Percentiles rank a stretch among this genome's conserved stretches.
Conservation (phyloP, 805 yeast genomes). For the Cyberlindnera samutprakarnensis region DNA sequence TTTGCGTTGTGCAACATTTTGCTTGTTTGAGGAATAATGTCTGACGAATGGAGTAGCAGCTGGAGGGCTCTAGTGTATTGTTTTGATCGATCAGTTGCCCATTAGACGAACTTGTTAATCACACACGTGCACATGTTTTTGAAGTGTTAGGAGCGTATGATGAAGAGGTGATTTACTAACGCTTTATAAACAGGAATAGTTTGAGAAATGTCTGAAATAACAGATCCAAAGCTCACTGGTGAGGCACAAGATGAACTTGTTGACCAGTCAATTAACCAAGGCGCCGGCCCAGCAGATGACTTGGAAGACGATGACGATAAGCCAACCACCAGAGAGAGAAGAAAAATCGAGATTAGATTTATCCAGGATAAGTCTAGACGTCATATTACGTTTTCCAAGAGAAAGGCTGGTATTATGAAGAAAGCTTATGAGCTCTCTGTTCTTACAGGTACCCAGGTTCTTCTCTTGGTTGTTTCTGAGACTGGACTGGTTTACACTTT, state of each 20-base stretch:
- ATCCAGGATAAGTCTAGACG: conserved; percentile 97
- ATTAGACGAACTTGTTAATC: too few species aligned
- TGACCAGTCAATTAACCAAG: conserved; percentile 6
- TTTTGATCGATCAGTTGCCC: too few species aligned
- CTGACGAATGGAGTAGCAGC: too few species aligned
- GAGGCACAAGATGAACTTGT: conserved; percentile 19
- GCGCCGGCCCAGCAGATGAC: conserved; percentile 18
- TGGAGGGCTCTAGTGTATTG: too few species aligned
- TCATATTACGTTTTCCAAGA: conserved; percentile 94
- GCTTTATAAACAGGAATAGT: too few species aligned
- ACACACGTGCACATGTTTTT: too few species aligned
- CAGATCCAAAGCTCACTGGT: conserved; percentile 17
- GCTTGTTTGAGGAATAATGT: too few species aligned
- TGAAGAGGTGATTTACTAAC: too few species aligned
- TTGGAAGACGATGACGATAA: conserved; percentile 43
- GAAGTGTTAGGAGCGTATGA: too few species aligned
- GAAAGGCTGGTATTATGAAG: conserved; percentile 99
- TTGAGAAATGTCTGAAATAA: conserved; percentile 18
- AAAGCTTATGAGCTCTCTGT: conserved; percentile 98
- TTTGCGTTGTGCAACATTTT: too few species aligned
- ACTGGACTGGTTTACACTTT: conserved; percentile 98
- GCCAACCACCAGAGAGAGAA: conserved; percentile 44
- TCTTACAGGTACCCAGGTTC: conserved; percentile 94
- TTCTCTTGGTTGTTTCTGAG: conserved; percentile 89
- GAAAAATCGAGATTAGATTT: conserved; percentile 95